phyloP scores from a whole-genome alignment of 345 rosid genomes.

The Eucalyptus rudis region DNA sequence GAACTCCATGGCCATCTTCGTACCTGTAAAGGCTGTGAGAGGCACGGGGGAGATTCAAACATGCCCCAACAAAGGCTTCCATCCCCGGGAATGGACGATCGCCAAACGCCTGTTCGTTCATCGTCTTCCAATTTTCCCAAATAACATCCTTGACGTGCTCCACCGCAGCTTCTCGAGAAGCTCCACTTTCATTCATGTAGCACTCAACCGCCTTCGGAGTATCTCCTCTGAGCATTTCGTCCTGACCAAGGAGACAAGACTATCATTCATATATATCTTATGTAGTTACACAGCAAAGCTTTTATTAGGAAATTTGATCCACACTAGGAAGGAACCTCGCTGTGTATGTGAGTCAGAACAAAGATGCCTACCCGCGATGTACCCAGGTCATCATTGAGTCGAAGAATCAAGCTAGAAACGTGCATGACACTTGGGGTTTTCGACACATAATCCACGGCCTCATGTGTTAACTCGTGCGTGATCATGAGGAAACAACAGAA shows the following conservation, averaged over 20 bases:
- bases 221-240: slow-evolving; percentile 7
- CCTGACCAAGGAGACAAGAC: background rate
- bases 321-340: background rate
- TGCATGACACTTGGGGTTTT: background rate
- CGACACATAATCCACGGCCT: background rate
- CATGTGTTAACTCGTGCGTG: background rate
- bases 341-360: background rate
- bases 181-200: slow-evolving; percentile 1
- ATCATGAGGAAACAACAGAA: background rate
- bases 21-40: slow-evolving; percentile 2
- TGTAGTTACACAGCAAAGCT: background rate
- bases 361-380: background rate
- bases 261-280: background rate
- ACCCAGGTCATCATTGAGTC: background rate
- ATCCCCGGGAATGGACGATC: background rate
- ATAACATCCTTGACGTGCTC: background rate
- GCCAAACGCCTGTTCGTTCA: background rate
- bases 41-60: background rate
- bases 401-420: background rate
- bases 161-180: background rate
- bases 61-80: background rate
- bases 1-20: slow-evolving; percentile 2
- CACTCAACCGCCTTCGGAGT: slow-evolving; percentile 1
- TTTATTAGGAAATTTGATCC: background rate
- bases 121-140: background rate